These are phyloP conservation scores for Aspergillus avenaceus DNA, from an alignment of 495 filamentous ascomycete species.

Conservation along the genomic window DNA sequence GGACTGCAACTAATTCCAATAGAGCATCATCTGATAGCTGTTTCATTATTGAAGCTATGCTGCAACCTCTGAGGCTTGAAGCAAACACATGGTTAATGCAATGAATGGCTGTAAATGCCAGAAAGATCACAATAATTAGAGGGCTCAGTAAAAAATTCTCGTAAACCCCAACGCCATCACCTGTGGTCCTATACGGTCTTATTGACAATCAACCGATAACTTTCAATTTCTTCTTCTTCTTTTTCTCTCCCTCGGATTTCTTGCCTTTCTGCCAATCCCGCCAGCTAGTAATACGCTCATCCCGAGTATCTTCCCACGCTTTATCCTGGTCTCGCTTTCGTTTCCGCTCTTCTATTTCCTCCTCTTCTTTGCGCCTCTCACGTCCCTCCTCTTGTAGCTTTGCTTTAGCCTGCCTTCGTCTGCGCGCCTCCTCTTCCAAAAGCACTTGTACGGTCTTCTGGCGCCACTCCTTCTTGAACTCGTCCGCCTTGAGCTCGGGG, in stretches of 20 bases:
- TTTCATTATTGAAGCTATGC: no score
- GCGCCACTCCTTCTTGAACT: constrained; percentile 80
- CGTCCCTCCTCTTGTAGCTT: constrained; percentile 96
- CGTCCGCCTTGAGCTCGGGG: constrained; percentile 70
- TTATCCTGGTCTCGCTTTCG: constrained; percentile 88
- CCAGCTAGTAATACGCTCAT: constrained; percentile 91
- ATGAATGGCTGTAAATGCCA: no score
- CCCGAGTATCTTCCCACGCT: constrained; percentile 89
- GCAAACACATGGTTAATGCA: no score
- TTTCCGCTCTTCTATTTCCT: constrained; percentile 83
- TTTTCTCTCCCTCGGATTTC: constrained; percentile 45
- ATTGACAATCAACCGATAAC: constrained; percentile 50
- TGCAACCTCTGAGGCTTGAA: no score
- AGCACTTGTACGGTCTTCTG: constrained; percentile 90
- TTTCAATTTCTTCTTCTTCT: constrained; percentile 93
- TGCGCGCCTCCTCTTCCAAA: constrained; percentile 84
- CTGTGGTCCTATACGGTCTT: no score
- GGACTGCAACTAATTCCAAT: no score
- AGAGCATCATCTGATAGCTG: no score
- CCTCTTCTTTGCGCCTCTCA: constrained; percentile 80
- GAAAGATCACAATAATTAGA: no score
- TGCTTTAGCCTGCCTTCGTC: constrained; percentile 82
- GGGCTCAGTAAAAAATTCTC: no score
- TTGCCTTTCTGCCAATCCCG: constrained; percentile 78
- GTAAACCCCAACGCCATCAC: no score